Conservation (phyloP, 257 asterid genomes). For the Ilex asprella region DNA sequence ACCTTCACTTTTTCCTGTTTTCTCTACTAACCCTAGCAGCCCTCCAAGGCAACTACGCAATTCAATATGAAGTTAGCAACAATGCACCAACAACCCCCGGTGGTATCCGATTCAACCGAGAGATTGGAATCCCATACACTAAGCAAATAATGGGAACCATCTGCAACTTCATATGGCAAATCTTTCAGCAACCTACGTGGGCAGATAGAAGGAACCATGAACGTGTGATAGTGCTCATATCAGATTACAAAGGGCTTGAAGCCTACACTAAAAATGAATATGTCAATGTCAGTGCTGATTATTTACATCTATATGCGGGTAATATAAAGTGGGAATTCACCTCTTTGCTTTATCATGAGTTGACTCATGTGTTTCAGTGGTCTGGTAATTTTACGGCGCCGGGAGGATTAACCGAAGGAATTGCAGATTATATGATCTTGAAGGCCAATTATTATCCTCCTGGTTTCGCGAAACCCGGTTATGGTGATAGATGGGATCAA, state of each 20-base stretch:
- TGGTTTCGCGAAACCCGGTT: too few relatives aligned
- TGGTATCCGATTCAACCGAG: slow-evolving; percentile 7
- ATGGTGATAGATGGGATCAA: too few relatives aligned
- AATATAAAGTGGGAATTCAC: slow-evolving; percentile 36
- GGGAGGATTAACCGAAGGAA: too few relatives aligned
- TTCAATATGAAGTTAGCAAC: slow-evolving; percentile 4
- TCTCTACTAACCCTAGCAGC: too few relatives aligned
- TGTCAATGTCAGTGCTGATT: too few relatives aligned
- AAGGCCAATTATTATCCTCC: slow-evolving; percentile 25
- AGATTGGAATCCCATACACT: neutral
- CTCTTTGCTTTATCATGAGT: slow-evolving; percentile 53
- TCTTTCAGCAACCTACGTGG: neutral
- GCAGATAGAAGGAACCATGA: neutral
- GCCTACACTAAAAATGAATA: too few relatives aligned
- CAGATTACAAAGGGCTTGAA: neutral
- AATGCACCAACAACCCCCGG: neutral
- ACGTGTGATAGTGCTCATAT: neutral
- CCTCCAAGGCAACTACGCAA: slow-evolving; percentile 3
- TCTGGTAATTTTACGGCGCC: too few relatives aligned
- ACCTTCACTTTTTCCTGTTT: too few relatives aligned
- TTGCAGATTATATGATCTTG: slow-evolving; percentile 42
- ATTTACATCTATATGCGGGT: slow-evolving; percentile 29
- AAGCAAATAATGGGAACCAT: slow-evolving; percentile 2
- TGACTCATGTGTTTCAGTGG: too few relatives aligned
- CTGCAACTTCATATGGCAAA: slow-evolving; percentile 32